Base-by-base conservation (phyloP, 257 asterid genomes). In the Jacaranda mimosifolia region DNA sequence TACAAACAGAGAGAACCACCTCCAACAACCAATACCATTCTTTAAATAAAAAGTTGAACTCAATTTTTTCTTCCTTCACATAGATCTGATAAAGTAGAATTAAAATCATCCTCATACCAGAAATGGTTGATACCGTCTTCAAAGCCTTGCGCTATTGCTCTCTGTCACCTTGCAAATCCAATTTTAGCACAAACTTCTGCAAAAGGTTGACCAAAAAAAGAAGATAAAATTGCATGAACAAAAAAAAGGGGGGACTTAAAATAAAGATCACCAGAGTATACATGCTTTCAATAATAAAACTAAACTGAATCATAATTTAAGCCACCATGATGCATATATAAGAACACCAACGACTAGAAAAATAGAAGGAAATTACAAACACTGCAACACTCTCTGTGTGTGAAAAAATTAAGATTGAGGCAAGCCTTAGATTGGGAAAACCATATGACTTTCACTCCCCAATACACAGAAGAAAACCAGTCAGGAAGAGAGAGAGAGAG, bases 61-160 rank as follows among this genome's bases (percentile, higher is more conserved):
- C 26, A 12, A 42, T 9, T 19, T 35, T 39, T 6, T 64, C 15
- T 64, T 45, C 32, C 19, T 65, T 18, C 38, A 65, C 42, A 40
- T 49, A 39, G 63, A 75, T 75, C 53, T 13, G 67, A 64, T 18
- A 17, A 70, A 43, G 39, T 21, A 55, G 55, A 15, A 38, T 7
- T 4, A 43, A 51, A 38, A 49, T 9, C n/a, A 75, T 75, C 35
- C 14, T 9, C 52, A 10, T 86, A 94, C 97, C 97, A 39, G 93
- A 68, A 63, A 92, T 90, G 71, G 97, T 83, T 19, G 97, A 84
- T 19, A 94, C 92, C 7, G 87, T 87, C 86, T 94, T 92, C 81
- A 94, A 58, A 71, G 97, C 97, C 91, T 84, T 94, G 53, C 98
- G 72, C 70, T 94, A 89, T 68, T 89, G 87, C 36, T 92, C 98